Evolutionary conservation across 306 rosid species (phyloP).

Genomic region (Ochetophila trinervis): DNA sequence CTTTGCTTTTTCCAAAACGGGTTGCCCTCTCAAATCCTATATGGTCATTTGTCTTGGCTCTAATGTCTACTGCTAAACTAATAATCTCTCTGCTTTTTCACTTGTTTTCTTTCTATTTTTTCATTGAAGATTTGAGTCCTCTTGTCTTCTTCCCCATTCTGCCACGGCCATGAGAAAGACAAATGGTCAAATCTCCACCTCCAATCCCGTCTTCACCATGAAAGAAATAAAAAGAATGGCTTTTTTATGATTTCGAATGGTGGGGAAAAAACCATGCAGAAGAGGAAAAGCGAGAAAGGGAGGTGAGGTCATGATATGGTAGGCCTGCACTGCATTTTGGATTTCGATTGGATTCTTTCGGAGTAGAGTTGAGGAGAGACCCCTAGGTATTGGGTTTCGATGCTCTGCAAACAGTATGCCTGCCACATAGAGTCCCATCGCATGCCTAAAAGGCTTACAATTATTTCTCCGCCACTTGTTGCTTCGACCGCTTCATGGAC

Average conservation of each 20-base stretch:
- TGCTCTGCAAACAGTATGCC: no score
- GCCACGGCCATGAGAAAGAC: constrained; percentile 14
- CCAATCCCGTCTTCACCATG: constrained; percentile 7
- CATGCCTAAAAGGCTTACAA: no score
- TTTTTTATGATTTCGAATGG: not conserved
- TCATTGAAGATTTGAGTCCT: constrained; percentile 11
- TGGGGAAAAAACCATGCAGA: not conserved
- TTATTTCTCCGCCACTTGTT: no score
- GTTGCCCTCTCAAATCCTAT: constrained; percentile 25
- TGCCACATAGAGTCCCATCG: no score
- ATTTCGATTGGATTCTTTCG: no score
- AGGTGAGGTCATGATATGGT: no score
- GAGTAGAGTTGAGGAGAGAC: no score
- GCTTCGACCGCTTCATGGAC: no score
- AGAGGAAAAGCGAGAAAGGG: not conserved
- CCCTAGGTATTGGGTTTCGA: no score
- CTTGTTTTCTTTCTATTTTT: not conserved
- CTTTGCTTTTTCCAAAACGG: constrained; percentile 24
- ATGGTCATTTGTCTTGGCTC: constrained; percentile 1
- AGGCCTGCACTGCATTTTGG: no score
- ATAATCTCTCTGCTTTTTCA: not conserved
- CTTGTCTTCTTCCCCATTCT: not conserved
- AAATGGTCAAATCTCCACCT: constrained; percentile 19
- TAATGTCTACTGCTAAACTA: not conserved
- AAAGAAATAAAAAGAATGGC: not conserved